phyloP scores from a whole-genome alignment of 2,329 filamentous ascomycete genomes.

The Mycosphaerella sp. region DNA sequence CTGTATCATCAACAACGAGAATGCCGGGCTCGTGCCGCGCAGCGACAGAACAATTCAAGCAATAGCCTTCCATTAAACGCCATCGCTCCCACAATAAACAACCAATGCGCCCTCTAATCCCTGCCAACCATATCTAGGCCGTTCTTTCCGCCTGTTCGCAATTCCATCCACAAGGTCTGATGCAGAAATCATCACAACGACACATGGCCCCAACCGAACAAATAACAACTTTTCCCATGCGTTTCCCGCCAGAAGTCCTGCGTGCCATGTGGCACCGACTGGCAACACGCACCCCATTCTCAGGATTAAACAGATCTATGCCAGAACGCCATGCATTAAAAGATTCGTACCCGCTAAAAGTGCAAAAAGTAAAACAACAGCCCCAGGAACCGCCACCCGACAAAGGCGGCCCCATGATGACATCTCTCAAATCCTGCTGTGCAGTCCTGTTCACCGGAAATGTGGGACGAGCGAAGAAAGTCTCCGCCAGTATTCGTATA shows the following conservation, averaged over 20 bases:
- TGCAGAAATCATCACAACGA: constrained; percentile 2
- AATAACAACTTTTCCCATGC: constrained; percentile 8
- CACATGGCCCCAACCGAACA: not conserved
- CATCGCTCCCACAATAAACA: constrained; percentile 1
- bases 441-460: constrained; percentile 4
- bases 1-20: not conserved
- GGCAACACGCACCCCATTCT: constrained; percentile 7
- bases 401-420: not conserved
- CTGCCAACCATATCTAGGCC: not conserved
- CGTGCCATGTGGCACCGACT: not conserved
- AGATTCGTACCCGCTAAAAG: constrained; percentile 20
- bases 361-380: constrained; percentile 20
- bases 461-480: constrained; percentile 3
- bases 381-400: not conserved
- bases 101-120: not conserved
- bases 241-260: not conserved
- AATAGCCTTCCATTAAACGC: not conserved
- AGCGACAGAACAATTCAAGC: constrained; percentile 5
- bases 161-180: constrained; percentile 7
- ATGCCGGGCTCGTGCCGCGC: constrained; percentile 1
- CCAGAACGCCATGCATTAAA: constrained; percentile 19
- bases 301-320: constrained; percentile 15
- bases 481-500: constrained; percentile 15
- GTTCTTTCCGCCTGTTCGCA: constrained; percentile 6
- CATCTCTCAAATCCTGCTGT: constrained; percentile 3